Evolutionary conservation across 2,329 filamentous ascomycete species (phyloP).

Genomic region (Daldinia sp.): DNA sequence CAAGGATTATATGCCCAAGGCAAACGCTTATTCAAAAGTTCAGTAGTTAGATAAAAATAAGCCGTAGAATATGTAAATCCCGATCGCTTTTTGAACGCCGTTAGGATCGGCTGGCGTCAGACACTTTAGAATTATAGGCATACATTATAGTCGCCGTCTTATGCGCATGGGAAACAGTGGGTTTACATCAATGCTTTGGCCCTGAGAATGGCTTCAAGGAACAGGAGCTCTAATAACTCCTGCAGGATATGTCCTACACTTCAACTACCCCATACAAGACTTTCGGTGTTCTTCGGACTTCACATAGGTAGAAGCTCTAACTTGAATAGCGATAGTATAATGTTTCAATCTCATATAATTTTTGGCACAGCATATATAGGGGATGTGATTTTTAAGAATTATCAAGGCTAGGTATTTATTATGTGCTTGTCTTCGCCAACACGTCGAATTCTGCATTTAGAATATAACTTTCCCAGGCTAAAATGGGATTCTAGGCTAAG

Average conservation of each 20-base stretch:
- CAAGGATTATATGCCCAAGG: background rate
- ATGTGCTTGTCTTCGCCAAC: background rate
- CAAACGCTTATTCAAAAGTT: background rate
- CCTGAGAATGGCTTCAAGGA: background rate
- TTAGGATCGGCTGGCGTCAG: constrained; percentile 2
- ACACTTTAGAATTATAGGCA: background rate
- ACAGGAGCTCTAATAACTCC: too few species aligned
- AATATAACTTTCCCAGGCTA: background rate
- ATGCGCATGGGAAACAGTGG: background rate
- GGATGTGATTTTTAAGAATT: background rate
- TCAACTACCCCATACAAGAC: too few species aligned
- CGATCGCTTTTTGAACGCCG: too few species aligned
- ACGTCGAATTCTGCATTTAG: background rate
- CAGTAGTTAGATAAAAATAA: background rate
- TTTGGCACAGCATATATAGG: background rate
- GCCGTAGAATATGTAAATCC: background rate
- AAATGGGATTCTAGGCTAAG: too few species aligned
- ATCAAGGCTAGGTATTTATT: background rate
- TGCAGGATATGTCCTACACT: too few species aligned
- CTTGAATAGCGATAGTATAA: background rate
- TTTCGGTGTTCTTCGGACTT: background rate
- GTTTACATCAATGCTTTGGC: background rate
- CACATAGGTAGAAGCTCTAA: background rate
- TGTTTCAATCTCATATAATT: background rate
- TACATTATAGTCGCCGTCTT: background rate